Percentiles rank a stretch among this genome's conserved stretches.
Conservation (phyloP, 768 basidiomycete genomes). For the Pisolithus tinctorius region DNA sequence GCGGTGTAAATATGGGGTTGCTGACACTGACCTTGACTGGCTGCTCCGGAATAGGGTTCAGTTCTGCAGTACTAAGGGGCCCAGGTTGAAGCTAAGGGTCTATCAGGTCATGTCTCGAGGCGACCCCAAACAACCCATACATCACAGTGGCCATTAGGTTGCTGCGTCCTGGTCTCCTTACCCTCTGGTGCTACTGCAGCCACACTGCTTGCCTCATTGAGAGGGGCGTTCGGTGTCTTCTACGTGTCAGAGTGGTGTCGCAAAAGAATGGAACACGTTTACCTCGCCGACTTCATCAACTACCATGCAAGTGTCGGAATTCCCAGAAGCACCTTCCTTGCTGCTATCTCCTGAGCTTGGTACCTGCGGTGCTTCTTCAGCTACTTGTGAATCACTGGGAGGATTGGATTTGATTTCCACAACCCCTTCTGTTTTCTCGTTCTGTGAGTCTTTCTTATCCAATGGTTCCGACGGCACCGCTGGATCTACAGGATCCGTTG, state of each 20-base stretch:
- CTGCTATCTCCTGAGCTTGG: neutral
- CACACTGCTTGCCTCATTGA: neutral
- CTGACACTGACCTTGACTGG: conserved; percentile 8
- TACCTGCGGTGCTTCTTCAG: neutral
- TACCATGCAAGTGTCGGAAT: conserved; percentile 9
- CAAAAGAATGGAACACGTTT: neutral
- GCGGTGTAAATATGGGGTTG: neutral
- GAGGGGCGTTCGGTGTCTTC: neutral
- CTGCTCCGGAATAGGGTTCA: conserved; percentile 9
- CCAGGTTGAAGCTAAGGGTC: conserved; percentile 19
- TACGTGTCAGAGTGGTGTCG: neutral
- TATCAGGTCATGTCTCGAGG: conserved; percentile 13
- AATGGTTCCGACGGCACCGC: neutral
- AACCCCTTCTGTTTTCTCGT: conserved; percentile 16
- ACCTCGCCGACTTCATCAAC: conserved; percentile 18
- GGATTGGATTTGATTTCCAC: neutral
- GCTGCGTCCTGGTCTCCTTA: conserved; percentile 8
- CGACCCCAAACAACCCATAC: conserved; percentile 14
- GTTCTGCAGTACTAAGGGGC: conserved; percentile 25
- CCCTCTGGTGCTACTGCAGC: conserved; percentile 5
- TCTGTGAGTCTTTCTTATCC: conserved; percentile 1
- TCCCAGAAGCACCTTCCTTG: neutral
- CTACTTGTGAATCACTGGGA: neutral
- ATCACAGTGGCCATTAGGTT: conserved; percentile 20
- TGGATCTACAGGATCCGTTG: neutral